These are phyloP conservation scores for Ogataea angusta DNA, from an alignment of 805 yeast species.

Conservation along the genomic window DNA sequence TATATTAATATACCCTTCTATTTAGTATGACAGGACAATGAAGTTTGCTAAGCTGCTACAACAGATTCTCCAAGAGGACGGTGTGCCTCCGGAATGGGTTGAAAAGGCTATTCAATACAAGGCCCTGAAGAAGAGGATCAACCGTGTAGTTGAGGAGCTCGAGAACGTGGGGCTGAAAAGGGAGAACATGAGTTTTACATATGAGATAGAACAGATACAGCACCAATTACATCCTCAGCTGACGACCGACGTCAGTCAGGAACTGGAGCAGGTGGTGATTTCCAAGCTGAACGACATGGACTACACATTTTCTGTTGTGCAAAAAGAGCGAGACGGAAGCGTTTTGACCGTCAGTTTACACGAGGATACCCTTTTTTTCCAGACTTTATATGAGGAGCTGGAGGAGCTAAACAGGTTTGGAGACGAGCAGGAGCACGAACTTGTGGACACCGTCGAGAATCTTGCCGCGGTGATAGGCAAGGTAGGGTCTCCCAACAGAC, in stretches of 20 bases:
- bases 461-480: constrained; percentile 40
- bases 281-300: constrained; percentile 17
- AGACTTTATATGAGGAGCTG: constrained; percentile 53
- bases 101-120: constrained; percentile 70
- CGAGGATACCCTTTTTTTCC: constrained; percentile 60
- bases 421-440: constrained; percentile 39
- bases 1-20: not conserved
- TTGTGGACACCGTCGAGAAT: constrained; percentile 40
- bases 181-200: constrained; percentile 32
- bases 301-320: constrained; percentile 16
- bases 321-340: constrained; percentile 19
- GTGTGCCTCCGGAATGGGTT: constrained; percentile 66
- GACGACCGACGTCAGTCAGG: constrained; percentile 24
- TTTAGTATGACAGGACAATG: constrained; percentile 37
- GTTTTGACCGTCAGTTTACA: constrained; percentile 38
- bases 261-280: constrained; percentile 17
- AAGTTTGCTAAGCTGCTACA: constrained; percentile 74
- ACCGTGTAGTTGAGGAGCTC: constrained; percentile 62
- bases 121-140: constrained; percentile 63
- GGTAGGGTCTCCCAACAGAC: constrained; percentile 39
- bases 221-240: constrained; percentile 24
- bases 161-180: constrained; percentile 53
- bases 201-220: constrained; percentile 20
- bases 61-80: constrained; percentile 55
- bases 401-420: constrained; percentile 45